Percentiles rank a stretch among this genome's conserved stretches.
These are phyloP conservation scores for Elsinoe arachidis DNA, from an alignment of 2,329 filamentous ascomycete genomes.

Conservation along the genomic window DNA sequence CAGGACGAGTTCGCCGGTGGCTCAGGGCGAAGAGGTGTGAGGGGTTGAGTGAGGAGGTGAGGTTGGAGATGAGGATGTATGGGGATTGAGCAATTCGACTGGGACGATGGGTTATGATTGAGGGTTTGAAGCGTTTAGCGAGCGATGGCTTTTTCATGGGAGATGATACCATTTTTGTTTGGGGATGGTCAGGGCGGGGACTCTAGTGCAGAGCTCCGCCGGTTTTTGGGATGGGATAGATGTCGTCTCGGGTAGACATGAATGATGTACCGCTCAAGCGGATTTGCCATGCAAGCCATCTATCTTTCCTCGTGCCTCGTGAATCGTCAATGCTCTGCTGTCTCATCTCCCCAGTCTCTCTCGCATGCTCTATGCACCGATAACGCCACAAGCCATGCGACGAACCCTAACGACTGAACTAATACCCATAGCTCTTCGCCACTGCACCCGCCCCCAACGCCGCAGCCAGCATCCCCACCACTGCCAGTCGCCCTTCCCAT, in stretches of 20 bases:
- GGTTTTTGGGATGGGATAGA: not conserved
- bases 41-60: conserved; percentile 8
- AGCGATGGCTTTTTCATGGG: not conserved
- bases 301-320: not conserved
- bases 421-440: conserved; percentile 15
- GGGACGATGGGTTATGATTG: no score
- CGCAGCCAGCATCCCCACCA: conserved; percentile 25
- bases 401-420: no score
- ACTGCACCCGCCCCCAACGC: conserved; percentile 25
- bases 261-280: not conserved
- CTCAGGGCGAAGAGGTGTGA: not conserved
- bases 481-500: conserved; percentile 36
- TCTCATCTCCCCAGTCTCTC: not conserved
- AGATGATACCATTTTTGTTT: conserved; percentile 1
- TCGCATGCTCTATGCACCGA: not conserved
- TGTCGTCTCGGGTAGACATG: not conserved
- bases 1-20: not conserved
- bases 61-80: conserved; percentile 9
- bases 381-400: no score
- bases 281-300: not conserved
- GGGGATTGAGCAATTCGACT: not conserved
- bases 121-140: not conserved
- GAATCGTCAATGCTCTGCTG: not conserved
- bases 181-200: not conserved
- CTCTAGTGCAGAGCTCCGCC: conserved; percentile 9